Percentiles rank a stretch among this genome's conserved stretches.
phyloP scores from a whole-genome alignment of 768 basidiomycete species.

The Amanita muscaria region DNA sequence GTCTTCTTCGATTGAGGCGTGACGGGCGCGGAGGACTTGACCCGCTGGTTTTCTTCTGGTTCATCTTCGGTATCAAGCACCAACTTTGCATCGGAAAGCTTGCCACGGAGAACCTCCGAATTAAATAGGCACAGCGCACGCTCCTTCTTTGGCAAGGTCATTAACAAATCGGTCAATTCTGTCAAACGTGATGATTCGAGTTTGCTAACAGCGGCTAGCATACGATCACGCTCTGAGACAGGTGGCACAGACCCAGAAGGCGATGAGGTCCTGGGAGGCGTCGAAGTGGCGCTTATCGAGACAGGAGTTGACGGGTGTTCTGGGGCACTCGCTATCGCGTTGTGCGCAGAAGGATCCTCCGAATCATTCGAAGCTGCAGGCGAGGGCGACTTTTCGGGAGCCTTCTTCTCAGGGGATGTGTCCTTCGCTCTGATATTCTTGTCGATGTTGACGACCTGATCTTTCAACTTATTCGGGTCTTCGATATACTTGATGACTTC shows the following conservation, averaged over 20 bases:
- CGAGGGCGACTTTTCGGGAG: conserved; percentile 45
- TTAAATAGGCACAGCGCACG: conserved; percentile 91
- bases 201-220: conserved; percentile 55
- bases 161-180: conserved; percentile 70
- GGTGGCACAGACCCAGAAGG: conserved; percentile 57
- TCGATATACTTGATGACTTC: conserved; percentile 75
- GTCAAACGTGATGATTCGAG: conserved; percentile 50
- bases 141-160: conserved; percentile 83
- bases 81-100: conserved; percentile 74
- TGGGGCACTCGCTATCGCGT: conserved; percentile 80
- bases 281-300: conserved; percentile 68
- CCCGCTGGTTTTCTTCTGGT: conserved; percentile 32
- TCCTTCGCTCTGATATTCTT: conserved; percentile 13
- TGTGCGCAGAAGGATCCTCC: conserved; percentile 52
- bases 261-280: conserved; percentile 78
- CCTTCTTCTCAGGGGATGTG: conserved; percentile 26
- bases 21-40: conserved; percentile 25
- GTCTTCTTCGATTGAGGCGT: conserved; percentile 63
- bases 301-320: conserved; percentile 85
- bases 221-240: conserved; percentile 65
- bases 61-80: conserved; percentile 70
- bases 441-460: conserved; percentile 45
- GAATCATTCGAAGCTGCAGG: conserved; percentile 63
- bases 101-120: conserved; percentile 63
- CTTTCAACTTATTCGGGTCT: conserved; percentile 54